Base-by-base conservation (phyloP, 805 yeast species). In the Wickerhamomyces queroliae region DNA sequence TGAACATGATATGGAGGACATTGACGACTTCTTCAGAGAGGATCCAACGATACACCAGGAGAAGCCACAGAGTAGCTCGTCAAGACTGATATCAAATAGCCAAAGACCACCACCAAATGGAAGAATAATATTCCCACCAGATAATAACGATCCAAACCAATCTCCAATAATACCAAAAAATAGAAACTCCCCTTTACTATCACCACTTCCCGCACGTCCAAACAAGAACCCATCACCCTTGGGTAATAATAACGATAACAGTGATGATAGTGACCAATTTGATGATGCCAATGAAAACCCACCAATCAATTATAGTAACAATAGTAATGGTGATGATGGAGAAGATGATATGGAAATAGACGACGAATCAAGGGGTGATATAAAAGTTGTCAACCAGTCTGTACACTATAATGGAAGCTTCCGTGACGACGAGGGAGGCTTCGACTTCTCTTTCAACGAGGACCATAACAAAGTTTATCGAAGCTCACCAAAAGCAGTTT, bases 1-100 rank as follows among this genome's bases (percentile, higher is more conserved):
- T 55, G 68, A 69, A 36, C 71, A 77, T 49, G 76, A 81, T 21
- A 72, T 82, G 75, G 90, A 83, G 49, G 83, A 78, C 48, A 54
- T 83, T 13, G 80, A 78, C 46, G 88, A 80, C 40, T 83, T 81
- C 56, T 83, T 81, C 39, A 69, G 67, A 34, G 83, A 78, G 37
- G 78, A 73, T 16, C 65, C 59, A 20, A 58, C 56, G 10, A 25
- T 19, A 8, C 31, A 16, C 20, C 13, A 9, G 2, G n/a, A 9
- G 19, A 28, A 12, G 8, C 2, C 26, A 40, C 12, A 21, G 27
- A 21, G 13, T 18, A 17, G 4, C 6, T 13, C 9, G 26, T 17
- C 26, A 23, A 24, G 13, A n/a, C 21, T 15, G 34, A 46, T 55
- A 7, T 53, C 49, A 13, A 43, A 40, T 33, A 39, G 47, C 12